Evolutionary conservation across 1,284 basidiomycete genomes (phyloP), one percentile per base, ranked within the genome.

Genomic region (Boletus mariae): DNA sequence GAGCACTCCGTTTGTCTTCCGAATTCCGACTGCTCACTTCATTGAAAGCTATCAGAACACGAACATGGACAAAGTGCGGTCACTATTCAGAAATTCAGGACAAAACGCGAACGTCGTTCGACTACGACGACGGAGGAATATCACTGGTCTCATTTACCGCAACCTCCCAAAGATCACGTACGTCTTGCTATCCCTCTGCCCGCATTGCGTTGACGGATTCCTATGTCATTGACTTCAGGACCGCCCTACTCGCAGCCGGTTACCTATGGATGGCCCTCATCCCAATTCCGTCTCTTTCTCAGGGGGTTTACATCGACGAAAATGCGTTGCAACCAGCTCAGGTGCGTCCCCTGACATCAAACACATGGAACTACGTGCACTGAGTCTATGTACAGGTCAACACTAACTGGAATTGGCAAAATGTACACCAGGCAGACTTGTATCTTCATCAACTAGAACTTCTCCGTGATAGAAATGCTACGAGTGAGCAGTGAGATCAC

Each of bases 291-390:
- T 68, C 73, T 2, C 75, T 95, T 4, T 87, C 85, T 15, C 79
- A 85, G 61, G 68, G 72, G 5, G 89, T 85, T 15, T 95, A 92
- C 67, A 87, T 94, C 45, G 92, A 95, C 67, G 94, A 98, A 74
- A 95, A 98, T 69, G 94, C 95, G 0, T 73, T 98, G 26, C 90
- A 93, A 64, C 94, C 95, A 5, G 87, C 82, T 3, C 91, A 94
- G 75, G 93, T 93, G 59, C 51, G 56, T 52, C 73, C 61, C 56
- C 44, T 45, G 12, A 46, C 26, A 25, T 40, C 17, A 6, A 41
- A 34, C 25, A 0, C 17, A 31, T 26, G 1, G 1, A 11, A 28
- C 8, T 15, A 7, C 35, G 1, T 31, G 11, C 35, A 15, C 23
- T 51, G 46, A 58, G 37, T 28, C 41, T 25, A 20, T 20, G 13